Percentiles rank a stretch among this genome's conserved stretches.
phyloP scores from a whole-genome alignment of 441 rosid genomes.

The Viola pubescens region DNA sequence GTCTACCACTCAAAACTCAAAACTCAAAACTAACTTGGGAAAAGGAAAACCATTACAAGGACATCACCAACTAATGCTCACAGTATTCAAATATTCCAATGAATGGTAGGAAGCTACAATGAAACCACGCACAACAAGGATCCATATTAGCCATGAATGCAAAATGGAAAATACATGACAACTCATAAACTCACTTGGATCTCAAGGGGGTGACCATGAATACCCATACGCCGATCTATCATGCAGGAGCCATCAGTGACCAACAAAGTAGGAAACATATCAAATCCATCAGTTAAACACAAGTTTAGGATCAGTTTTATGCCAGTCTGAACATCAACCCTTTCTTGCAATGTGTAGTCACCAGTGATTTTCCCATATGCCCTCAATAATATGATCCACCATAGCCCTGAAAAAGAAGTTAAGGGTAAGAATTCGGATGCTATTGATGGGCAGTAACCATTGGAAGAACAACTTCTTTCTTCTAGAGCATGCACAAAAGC shows the following conservation, averaged over 20 bases:
- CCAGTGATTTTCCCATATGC: slow-evolving; percentile 91
- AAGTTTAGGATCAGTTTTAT: slow-evolving; percentile 70
- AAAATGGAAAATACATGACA: background rate
- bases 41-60: background rate
- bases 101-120: background rate
- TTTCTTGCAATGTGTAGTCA: slow-evolving; percentile 80
- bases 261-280: slow-evolving; percentile 85
- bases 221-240: slow-evolving; percentile 94
- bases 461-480: slow-evolving; percentile 5
- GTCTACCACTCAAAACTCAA: too few relatives aligned
- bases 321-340: slow-evolving; percentile 91
- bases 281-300: slow-evolving; percentile 86
- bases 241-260: slow-evolving; percentile 98
- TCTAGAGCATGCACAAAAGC: slow-evolving; percentile 17
- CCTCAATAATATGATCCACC: slow-evolving; percentile 94
- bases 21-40: too few relatives aligned
- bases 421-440: slow-evolving; percentile 17
- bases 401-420: slow-evolving; percentile 49
- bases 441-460: slow-evolving; percentile 12
- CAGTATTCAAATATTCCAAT: background rate
- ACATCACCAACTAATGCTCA: too few relatives aligned
- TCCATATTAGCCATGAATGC: background rate
- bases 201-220: slow-evolving; percentile 96
- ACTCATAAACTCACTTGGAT: slow-evolving; percentile 61
- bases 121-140: background rate